Conservation (phyloP, 164 flowering plant genomes). For the Nelumbo lutea region DNA sequence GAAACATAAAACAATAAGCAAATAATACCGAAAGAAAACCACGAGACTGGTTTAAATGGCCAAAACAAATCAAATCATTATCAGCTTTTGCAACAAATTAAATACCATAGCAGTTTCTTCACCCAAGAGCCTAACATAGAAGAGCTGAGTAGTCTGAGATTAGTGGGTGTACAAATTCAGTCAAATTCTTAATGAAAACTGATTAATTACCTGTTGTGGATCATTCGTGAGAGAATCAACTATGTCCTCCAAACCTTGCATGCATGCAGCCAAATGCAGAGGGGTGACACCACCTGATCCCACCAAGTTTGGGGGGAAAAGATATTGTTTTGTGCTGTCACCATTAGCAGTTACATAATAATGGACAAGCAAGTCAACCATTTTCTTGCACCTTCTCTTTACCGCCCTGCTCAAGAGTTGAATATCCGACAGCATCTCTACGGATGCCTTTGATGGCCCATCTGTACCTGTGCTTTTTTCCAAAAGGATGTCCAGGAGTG, state of each 20-base stretch:
- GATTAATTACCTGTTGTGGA: conserved; percentile 45
- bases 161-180: no score
- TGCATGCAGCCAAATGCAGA: conserved; percentile 61
- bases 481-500: conserved; percentile 56
- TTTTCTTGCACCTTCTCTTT: conserved; percentile 54
- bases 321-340: conserved; percentile 33
- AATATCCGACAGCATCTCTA: conserved; percentile 48
- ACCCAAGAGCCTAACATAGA: no score
- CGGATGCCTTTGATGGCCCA: conserved; percentile 32
- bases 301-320: conserved; percentile 58
- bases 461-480: conserved; percentile 31
- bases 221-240: conserved; percentile 60
- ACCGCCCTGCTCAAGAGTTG: conserved; percentile 79
- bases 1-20: no score
- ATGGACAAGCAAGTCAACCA: conserved; percentile 67
- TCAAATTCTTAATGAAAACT: not conserved
- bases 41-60: no score
- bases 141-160: no score
- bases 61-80: no score
- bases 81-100: no score
- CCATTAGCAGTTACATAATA: conserved; percentile 32
- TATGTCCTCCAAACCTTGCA: conserved; percentile 38
- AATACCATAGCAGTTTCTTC: no score
- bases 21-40: no score
- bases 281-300: conserved; percentile 89